A percentile compares a stretch with the other conserved stretches of the same genome.
phyloP scores from a whole-genome alignment of 768 basidiomycete species.

The Pisolithus orientalis region DNA sequence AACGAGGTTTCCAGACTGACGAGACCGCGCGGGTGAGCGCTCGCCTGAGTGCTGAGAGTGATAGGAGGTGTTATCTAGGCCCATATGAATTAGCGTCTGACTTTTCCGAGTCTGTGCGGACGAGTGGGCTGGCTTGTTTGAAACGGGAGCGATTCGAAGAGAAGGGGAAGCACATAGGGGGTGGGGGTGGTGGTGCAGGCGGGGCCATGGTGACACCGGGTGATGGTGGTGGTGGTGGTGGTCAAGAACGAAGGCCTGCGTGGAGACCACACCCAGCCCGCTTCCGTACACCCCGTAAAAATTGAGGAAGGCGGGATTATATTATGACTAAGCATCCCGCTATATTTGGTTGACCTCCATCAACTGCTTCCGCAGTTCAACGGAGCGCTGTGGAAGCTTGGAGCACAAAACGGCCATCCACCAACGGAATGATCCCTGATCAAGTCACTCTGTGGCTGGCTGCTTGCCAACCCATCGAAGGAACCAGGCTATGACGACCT shows the following conservation, averaged over 20 bases:
- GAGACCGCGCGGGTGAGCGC: slow-evolving; percentile 17
- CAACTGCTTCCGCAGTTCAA: too few relatives aligned
- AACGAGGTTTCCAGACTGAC: slow-evolving; percentile 23
- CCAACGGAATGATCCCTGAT: not conserved
- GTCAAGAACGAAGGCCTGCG: slow-evolving; percentile 11
- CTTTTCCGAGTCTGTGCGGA: slow-evolving; percentile 36
- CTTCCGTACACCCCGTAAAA: slow-evolving; percentile 12
- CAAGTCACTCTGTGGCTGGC: not conserved
- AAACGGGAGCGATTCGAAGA: slow-evolving; percentile 20
- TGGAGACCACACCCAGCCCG: too few relatives aligned
- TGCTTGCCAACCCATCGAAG: too few relatives aligned
- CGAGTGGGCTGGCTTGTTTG: slow-evolving; percentile 25
- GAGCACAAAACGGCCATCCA: not conserved
- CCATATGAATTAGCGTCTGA: slow-evolving; percentile 36
- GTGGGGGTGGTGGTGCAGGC: slow-evolving; percentile 40
- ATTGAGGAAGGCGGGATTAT: slow-evolving; percentile 11
- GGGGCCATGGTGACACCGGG: slow-evolving; percentile 39
- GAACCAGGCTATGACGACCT: too few relatives aligned
- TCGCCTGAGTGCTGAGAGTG: slow-evolving; percentile 23
- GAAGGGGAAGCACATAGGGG: slow-evolving; percentile 60
- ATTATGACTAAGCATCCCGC: too few relatives aligned
- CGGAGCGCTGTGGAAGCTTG: not conserved
- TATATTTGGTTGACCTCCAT: too few relatives aligned
- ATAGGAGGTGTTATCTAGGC: slow-evolving; percentile 21
- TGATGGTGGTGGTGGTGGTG: slow-evolving; percentile 13